Evolutionary conservation across 352 stramenopile genomes (phyloP).

Genomic region (Elongisporangium anandrum): DNA sequence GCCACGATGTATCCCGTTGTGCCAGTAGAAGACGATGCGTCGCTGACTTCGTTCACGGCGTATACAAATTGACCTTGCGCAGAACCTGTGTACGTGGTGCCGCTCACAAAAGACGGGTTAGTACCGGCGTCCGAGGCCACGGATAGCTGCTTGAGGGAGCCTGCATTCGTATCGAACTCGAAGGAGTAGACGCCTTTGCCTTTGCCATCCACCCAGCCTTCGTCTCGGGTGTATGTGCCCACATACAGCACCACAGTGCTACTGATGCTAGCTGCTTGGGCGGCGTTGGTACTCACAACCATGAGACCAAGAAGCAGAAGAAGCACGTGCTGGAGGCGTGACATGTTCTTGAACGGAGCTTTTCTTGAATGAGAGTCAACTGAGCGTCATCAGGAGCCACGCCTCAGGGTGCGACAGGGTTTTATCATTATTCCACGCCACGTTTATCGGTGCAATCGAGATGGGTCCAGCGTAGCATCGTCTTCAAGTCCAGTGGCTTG

Average conservation of each 20-base stretch:
- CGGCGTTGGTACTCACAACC: not conserved
- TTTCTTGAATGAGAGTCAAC: not conserved
- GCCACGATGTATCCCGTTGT: constrained; percentile 2
- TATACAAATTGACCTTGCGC: constrained; percentile 17
- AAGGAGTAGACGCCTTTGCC: constrained; percentile 63
- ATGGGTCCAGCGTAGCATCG: not conserved
- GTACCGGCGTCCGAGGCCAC: constrained; percentile 25
- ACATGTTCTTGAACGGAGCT: not conserved
- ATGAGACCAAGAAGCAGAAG: not conserved
- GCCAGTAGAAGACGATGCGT: constrained; percentile 3
- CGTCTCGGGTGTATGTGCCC: constrained; percentile 57
- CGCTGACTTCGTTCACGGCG: constrained; percentile 8
- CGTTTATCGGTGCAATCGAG: not conserved
- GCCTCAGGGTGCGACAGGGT: not conserved
- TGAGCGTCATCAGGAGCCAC: not conserved
- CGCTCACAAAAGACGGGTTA: constrained; percentile 36
- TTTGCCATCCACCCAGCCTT: constrained; percentile 64
- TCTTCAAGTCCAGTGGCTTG: not conserved
- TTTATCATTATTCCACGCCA: not conserved
- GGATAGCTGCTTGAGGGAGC: constrained; percentile 27
- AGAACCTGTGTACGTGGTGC: constrained; percentile 1
- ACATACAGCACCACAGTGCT: constrained; percentile 36
- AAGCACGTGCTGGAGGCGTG: not conserved
- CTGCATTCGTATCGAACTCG: constrained; percentile 36
- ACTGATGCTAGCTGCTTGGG: not conserved